Conservation (phyloP, 345 rosid genomes). For the Moricandia arvensis region DNA sequence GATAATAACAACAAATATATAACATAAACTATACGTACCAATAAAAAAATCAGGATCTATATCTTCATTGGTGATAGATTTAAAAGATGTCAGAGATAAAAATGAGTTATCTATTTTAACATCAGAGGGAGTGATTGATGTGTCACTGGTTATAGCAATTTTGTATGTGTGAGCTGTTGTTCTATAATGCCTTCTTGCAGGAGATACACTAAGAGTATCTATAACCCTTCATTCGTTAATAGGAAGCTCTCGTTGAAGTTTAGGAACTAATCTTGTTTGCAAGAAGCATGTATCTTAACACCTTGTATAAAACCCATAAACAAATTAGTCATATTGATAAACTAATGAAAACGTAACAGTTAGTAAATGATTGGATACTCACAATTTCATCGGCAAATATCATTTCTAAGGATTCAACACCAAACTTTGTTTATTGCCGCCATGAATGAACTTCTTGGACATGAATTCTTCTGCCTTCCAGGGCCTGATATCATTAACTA, state of each 20-base stretch:
- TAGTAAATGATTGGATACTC: no score
- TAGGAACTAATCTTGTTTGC: neutral
- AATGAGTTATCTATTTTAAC: neutral
- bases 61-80: neutral
- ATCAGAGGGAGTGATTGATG: neutral
- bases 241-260: neutral
- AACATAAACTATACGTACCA: neutral
- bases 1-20: no score
- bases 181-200: neutral
- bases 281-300: neutral
- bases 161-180: neutral
- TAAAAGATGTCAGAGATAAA: no score
- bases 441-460: neutral
- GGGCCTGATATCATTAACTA: neutral
- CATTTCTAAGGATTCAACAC: neutral
- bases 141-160: neutral
- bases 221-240: neutral
- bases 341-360: no score
- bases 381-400: neutral
- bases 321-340: no score
- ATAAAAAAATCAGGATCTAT: neutral
- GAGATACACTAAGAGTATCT: neutral
- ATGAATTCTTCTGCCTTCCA: neutral
- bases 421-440: neutral
- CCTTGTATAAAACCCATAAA: no score